Evolutionary conservation across 192 early-diverging fungal genomes (phyloP).

Genomic region (Coemansia sp.): DNA sequence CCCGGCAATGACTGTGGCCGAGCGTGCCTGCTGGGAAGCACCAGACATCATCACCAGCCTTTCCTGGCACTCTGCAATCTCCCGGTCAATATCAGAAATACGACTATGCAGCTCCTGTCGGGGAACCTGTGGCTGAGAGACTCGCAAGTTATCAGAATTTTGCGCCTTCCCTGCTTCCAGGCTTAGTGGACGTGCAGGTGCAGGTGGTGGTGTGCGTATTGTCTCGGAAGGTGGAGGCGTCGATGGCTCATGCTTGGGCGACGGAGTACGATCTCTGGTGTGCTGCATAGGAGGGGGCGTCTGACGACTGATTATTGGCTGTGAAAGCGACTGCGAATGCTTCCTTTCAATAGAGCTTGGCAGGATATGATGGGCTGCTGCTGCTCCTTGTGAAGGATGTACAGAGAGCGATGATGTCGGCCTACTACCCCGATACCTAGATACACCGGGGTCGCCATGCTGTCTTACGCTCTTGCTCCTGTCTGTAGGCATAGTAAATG

Average conservation of each 20-base stretch:
- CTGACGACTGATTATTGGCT: background rate
- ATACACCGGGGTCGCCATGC: background rate
- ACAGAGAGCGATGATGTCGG: slow-evolving; percentile 11
- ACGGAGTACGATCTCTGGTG: slow-evolving; percentile 23
- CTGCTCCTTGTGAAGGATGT: background rate
- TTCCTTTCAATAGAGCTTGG: slow-evolving; percentile 9
- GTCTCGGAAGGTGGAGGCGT: slow-evolving; percentile 14
- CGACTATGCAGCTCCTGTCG: slow-evolving; percentile 25
- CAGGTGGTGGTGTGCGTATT: background rate
- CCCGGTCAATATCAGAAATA: slow-evolving; percentile 43
- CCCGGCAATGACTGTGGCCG: background rate
- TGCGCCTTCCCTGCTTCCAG: background rate
- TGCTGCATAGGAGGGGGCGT: background rate
- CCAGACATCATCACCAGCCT: slow-evolving; percentile 26
- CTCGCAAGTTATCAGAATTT: background rate
- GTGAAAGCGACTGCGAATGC: slow-evolving; percentile 16
- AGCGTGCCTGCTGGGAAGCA: background rate
- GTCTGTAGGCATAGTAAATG: slow-evolving; percentile 11
- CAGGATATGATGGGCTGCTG: background rate
- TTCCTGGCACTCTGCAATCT: slow-evolving; percentile 42
- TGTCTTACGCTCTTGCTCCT: background rate
- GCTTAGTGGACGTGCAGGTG: background rate
- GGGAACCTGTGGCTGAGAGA: slow-evolving; percentile 1
- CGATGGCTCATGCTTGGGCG: slow-evolving; percentile 10
- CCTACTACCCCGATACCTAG: slow-evolving; percentile 12